A percentile compares a stretch with the other conserved stretches of the same genome.
phyloP scores from a whole-genome alignment of 352 stramenopile genomes.

The Pythium phragmitis region DNA sequence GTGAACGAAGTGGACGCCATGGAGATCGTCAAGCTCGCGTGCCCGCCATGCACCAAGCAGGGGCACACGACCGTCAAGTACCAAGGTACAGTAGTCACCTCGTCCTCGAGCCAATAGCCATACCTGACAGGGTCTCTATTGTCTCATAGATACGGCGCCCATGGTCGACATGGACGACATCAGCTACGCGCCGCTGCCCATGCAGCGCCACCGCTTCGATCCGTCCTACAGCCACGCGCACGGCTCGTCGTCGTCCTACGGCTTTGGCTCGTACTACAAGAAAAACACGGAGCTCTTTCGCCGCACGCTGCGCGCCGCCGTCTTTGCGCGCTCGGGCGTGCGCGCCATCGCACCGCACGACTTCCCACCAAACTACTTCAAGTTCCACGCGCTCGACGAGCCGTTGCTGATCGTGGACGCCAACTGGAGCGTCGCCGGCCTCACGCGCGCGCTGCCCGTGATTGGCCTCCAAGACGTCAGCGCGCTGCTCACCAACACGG shows the following conservation, averaged over 20 bases:
- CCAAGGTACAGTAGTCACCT: slow-evolving; percentile 23
- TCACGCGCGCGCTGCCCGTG: slow-evolving; percentile 36
- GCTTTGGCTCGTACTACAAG: slow-evolving; percentile 34
- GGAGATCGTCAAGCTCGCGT: slow-evolving; percentile 56
- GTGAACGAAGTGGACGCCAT: slow-evolving; percentile 61
- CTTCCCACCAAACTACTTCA: slow-evolving; percentile 39
- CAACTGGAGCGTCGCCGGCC: slow-evolving; percentile 32
- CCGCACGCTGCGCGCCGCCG: slow-evolving; percentile 39
- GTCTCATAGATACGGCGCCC: slow-evolving; percentile 14
- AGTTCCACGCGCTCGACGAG: slow-evolving; percentile 41
- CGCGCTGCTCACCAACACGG: slow-evolving; percentile 37
- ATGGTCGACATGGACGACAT: slow-evolving; percentile 30
- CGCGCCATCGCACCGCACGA: slow-evolving; percentile 35
- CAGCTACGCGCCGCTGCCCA: slow-evolving; percentile 43
- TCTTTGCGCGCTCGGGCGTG: slow-evolving; percentile 56
- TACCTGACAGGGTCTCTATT: too few species aligned
- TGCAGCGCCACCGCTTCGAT: slow-evolving; percentile 37
- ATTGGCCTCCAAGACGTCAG: slow-evolving; percentile 33
- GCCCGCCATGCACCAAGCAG: slow-evolving; percentile 40
- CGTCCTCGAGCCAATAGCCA: too few species aligned
- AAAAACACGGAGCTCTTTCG: slow-evolving; percentile 53
- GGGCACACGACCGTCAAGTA: slow-evolving; percentile 41
- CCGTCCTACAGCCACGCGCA: slow-evolving; percentile 18
- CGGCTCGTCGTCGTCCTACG: slow-evolving; percentile 13
- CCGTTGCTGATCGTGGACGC: slow-evolving; percentile 43